Evolutionary conservation across 306 rosid species (phyloP).

Genomic region (Ziziphus jujuba): DNA sequence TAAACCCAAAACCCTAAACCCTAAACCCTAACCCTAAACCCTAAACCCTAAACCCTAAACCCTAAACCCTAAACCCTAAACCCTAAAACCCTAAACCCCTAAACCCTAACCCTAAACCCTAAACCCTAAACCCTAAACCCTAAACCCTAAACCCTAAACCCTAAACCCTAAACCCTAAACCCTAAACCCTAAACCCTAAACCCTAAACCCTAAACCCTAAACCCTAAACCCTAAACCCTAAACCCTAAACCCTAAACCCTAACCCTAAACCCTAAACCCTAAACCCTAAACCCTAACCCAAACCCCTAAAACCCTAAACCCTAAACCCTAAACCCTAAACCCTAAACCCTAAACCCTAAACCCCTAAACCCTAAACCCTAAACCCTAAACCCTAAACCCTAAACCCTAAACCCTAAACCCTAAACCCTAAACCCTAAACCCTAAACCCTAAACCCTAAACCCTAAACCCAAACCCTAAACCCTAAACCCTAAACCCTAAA

Average conservation of each 20-base stretch:
- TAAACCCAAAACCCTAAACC: slow-evolving; percentile 11
- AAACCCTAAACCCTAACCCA: slow-evolving; percentile 20
- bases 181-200: not conserved
- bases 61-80: slow-evolving; percentile 8
- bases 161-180: slow-evolving; percentile 7
- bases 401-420: slow-evolving; percentile 3
- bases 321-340: slow-evolving; percentile 18
- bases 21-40: slow-evolving; percentile 8
- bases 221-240: slow-evolving; percentile 5
- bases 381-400: slow-evolving; percentile 3
- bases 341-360: slow-evolving; percentile 14
- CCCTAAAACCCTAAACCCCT: not conserved
- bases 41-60: not conserved
- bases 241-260: slow-evolving; percentile 5
- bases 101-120: slow-evolving; percentile 4
- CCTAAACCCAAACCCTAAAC: not conserved
- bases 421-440: slow-evolving; percentile 3
- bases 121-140: slow-evolving; percentile 9
- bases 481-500: not conserved
- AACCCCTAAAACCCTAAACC: slow-evolving; percentile 13
- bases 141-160: slow-evolving; percentile 13
- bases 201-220: slow-evolving; percentile 4
- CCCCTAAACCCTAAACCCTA: slow-evolving; percentile 4
- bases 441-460: not conserved
- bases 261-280: slow-evolving; percentile 17